Evolutionary conservation across 768 basidiomycete genomes (phyloP), one percentile per base, ranked within the genome.

Genomic region (Rhodosporidiobolus sp.): DNA sequence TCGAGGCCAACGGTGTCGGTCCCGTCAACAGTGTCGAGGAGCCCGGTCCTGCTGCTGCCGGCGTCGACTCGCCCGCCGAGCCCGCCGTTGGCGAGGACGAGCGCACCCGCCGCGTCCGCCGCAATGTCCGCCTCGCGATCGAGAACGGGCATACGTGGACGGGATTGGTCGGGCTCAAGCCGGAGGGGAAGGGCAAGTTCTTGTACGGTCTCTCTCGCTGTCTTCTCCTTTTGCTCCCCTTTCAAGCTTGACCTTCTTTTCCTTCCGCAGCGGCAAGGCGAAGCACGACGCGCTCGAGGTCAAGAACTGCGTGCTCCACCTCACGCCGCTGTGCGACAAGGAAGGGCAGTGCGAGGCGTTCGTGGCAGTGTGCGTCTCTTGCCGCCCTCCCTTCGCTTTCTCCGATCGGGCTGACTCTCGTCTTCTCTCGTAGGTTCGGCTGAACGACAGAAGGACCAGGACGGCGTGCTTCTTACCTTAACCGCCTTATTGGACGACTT

Each of bases 351-450:
- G 50, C 43, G 62, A 63, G 52, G 50, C 49, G 35, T 53, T 70
- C 32, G 63, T 63, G 2, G 69, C 69, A 4, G 57, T 70, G 62
- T 70, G 46, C 28, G 66, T 48, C n/a, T 16, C 3, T 28, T 53
- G n/a, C 26, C 57, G 11, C 38, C 38, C 8, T 43, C 14, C 38
- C 38, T 43, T 14, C n/a, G n/a, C 38, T 43, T 43, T 14, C 14
- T 43, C 38, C 38, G 38, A 7, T 14, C 8, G 14, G 14, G 38
- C 38, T 43, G 8, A 43, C 38, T n/a, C 38, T 14, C 38, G 7
- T 43, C 8, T 43, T 14, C 38, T 43, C 38, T 43, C 38, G 38
- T 14, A 43, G 38, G 38, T 43, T 43, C 14, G 38, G 38, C 38
- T 43, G 38, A 43, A 43, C 38, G 38, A 43, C 8, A 43, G 14